These are phyloP conservation scores for Crataegus laevigata DNA, from an alignment of 306 rosid species.

Conservation along the genomic window DNA sequence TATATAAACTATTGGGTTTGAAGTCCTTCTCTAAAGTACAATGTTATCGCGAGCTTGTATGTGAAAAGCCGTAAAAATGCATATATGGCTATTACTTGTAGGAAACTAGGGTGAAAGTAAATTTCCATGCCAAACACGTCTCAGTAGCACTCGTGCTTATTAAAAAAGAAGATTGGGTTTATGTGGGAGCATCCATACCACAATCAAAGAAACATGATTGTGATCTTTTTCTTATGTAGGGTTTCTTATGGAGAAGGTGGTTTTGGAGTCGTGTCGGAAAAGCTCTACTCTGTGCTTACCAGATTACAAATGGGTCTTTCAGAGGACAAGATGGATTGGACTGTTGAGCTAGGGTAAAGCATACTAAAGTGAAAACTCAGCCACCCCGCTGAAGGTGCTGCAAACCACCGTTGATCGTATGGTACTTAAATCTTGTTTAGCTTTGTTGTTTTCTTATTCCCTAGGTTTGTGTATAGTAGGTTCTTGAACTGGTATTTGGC, in stretches of 20 bases:
- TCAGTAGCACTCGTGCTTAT: not conserved
- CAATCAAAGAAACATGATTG: not conserved
- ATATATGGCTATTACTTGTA: too few relatives aligned
- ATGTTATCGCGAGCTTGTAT: too few relatives aligned
- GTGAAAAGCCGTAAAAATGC: too few relatives aligned
- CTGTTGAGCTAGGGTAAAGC: constrained; percentile 54
- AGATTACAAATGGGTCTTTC: constrained; percentile 87
- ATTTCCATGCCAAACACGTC: not conserved
- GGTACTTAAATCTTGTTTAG: not conserved
- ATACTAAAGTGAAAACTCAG: not conserved
- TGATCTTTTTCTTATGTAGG: constrained; percentile 36
- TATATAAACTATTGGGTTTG: too few relatives aligned
- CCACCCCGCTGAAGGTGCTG: not conserved
- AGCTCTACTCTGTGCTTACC: constrained; percentile 75
- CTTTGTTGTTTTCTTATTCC: not conserved
- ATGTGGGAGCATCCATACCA: not conserved
- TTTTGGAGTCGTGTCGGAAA: constrained; percentile 67
- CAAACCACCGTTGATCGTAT: not conserved
- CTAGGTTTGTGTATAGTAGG: constrained; percentile 1
- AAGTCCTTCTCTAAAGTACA: too few relatives aligned
- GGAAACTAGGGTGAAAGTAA: not conserved
- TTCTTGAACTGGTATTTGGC: not conserved
- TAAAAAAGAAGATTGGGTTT: not conserved
- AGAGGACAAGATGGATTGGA: constrained; percentile 84
- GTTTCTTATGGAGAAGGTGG: constrained; percentile 48